Evolutionary conservation across 768 basidiomycete genomes (phyloP), one percentile per base, ranked within the genome.

Genomic region (Cubamyces sp.): DNA sequence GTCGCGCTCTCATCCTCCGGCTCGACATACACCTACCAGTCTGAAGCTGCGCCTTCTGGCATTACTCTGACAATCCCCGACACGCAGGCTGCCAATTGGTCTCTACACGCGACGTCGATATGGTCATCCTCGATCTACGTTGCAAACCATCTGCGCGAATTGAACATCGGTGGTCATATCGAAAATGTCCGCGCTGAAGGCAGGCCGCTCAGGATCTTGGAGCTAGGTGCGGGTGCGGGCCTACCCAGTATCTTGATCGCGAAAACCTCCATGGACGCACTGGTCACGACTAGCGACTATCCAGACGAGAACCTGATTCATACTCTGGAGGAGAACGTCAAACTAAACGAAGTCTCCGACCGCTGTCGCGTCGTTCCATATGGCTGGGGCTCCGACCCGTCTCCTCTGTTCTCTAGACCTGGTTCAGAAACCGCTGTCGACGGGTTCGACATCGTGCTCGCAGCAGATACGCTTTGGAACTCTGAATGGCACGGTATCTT

Each of bases 401-500:
- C 77, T 0, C 47, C 58, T 6, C 52, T 76, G 30, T 26, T 70
- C 2, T 55, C 76, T 15, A 62, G 74, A 7, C 64, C 59, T 26
- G 64, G 56, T 39, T 46, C 45, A 11, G 55, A 57, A 8, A 23
- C 28, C 9, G 16, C 42, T 0, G 9, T 16, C 5, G 41, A 49
- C 28, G 74, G 76, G 16, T 88, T 89, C 70, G 89, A 92, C 67
- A 61, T 90, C 42, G 75, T 92, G 34, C 63, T 91, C 23, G 88
- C 90, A 0, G 87, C 90, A 14, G 91, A 92, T 69, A 91, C 90
- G 30, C 74, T 93, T 1, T 92, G 90, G 91, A 89, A 91, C 68
- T 73, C 87, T 3, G 84, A 85, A 23, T 64, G 81, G 3, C 90
- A 92, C 65, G 64, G 51, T 0, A 64, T 79, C 11, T 85, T 91